These are phyloP conservation scores for Yamadazyma insecticola DNA, from an alignment of 805 yeast species.

Conservation along the genomic window DNA sequence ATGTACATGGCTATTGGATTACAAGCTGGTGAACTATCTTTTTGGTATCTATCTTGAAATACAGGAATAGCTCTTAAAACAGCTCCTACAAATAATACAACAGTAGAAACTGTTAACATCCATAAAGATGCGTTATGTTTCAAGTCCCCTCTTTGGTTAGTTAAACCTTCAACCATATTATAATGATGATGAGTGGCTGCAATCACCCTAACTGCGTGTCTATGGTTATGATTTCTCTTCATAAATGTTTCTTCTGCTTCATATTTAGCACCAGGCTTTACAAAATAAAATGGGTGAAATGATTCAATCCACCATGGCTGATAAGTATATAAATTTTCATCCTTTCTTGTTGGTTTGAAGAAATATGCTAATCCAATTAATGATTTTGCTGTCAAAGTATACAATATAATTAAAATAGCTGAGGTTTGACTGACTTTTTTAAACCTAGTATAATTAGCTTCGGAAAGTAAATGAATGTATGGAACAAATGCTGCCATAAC, in stretches of 20 bases:
- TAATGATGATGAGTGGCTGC: slow-evolving; percentile 49
- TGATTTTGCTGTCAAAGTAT: slow-evolving; percentile 48
- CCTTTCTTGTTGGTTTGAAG: slow-evolving; percentile 50
- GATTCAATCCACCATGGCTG: slow-evolving; percentile 80
- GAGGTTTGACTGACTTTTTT: slow-evolving; percentile 49
- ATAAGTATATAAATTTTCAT: slow-evolving; percentile 51
- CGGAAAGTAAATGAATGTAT: slow-evolving; percentile 49
- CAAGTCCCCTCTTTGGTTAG: slow-evolving; percentile 37
- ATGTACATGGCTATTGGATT: slow-evolving; percentile 60
- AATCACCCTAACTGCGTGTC: slow-evolving; percentile 54
- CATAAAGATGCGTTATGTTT: slow-evolving; percentile 49
- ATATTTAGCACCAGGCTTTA: slow-evolving; percentile 45
- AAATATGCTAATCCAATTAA: slow-evolving; percentile 50
- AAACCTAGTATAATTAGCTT: slow-evolving; percentile 44
- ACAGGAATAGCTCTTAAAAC: slow-evolving; percentile 46
- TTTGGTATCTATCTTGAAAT: slow-evolving; percentile 24
- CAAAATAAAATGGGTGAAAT: slow-evolving; percentile 56
- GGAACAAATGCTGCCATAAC: slow-evolving; percentile 61
- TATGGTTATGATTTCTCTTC: slow-evolving; percentile 43
- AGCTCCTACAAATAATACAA: slow-evolving; percentile 47
- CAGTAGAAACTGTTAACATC: slow-evolving; percentile 42
- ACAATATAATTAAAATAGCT: slow-evolving; percentile 30
- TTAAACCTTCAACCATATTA: slow-evolving; percentile 26
- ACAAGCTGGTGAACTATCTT: slow-evolving; percentile 20
- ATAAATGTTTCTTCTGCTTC: slow-evolving; percentile 45